Base-by-base conservation (phyloP, 441 rosid genomes). In the Eutrema salsugineum region DNA sequence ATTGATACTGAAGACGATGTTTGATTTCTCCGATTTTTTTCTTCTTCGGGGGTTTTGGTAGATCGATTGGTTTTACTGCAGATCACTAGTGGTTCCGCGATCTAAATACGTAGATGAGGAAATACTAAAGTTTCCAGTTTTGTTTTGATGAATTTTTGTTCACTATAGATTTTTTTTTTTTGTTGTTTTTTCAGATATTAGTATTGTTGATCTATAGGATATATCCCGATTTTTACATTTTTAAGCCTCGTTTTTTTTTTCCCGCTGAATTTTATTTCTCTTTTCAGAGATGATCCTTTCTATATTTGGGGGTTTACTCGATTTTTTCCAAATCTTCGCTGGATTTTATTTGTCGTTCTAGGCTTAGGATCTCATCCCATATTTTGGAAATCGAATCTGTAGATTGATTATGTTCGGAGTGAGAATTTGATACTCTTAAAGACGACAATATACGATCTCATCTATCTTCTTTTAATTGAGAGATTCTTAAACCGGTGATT, bases 261-360 rank as follows among this genome's bases (percentile, higher is more conserved):
- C 60, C 11, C 1, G 38, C 17, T 14, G 3, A 35, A 27, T 68
- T 51, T 38, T 1, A 16, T 38, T 68, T 62, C 19, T 76, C 14
- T 75, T 67, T 66, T 55, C 20, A 11, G 14, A 75, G 11, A 69
- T 42, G 66, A 63, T 76, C 42, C 11, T 30, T 63, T 63, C 67
- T 76, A 38, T 57, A 27, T 56, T 20, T 56, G 28, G 70, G 51
- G 11, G n/a, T 72, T 72, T 57, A 15, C 17, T 64, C 43, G 42
- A 47, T 35, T 51, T 50, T 24, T 42, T 40, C 0, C 36, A 7
- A 47, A 17, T 72, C 43, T 63, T 27, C 24, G 14, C 5, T 72
- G 0, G 22, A 8, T 64, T 15, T 19, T 15, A 3, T 11, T 5
- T 12, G 1, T 3, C n/a, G 3, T 39, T 7, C 33, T 11, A 3